Base-by-base conservation (phyloP, 2,329 filamentous ascomycete genomes). In the Paracoccidioides brasiliensis region DNA sequence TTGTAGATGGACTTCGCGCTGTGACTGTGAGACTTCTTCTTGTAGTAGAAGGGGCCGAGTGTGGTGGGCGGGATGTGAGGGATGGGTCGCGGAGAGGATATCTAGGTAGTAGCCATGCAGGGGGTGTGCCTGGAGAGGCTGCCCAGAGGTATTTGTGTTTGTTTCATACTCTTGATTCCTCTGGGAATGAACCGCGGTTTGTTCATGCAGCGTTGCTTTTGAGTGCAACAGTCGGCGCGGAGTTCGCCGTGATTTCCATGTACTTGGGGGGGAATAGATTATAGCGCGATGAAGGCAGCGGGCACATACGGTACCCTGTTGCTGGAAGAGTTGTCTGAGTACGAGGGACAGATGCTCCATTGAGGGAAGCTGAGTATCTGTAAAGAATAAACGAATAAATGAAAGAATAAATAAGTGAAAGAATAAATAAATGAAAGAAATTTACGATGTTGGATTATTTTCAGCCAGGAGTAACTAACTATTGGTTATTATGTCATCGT, bases 91-190 rank as follows among this genome's bases (percentile, higher is more conserved):
- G 64, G 63, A 8, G 65, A 76, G 66, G 15, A 76, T 67, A 48
- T 75, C 68, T 42, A 67, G 66, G 59, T 76, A 76, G 56, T 74
- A 76, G 8, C 73, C 72, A 1, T 71, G 68, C 14, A 74, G 58
- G 4, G 70, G 71, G 52, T 73, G 63, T 15, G 70, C 68, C 57
- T 74, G 72, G n/a, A 58, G 53, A 5, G 15, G 4, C 4, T 45
- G n/a, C 22, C 49, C 41, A 40, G 35, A 22, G 5, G 44, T 32
- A 22, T 2, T 12, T 44, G n/a, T 6, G 38, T 45, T 44, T 30
- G 28, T n/a, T 32, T 40, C 38, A 22, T 55, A 32, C 22, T 52
- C 48, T 37, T n/a, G 32, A 22, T 46, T 51, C 22, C 30, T 46
- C 15, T 37, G n/a, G 10, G 33, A 7, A 7, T 55, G 51, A 22